Conservation (phyloP, 805 yeast genomes). For the Sungouiella thailandica region DNA sequence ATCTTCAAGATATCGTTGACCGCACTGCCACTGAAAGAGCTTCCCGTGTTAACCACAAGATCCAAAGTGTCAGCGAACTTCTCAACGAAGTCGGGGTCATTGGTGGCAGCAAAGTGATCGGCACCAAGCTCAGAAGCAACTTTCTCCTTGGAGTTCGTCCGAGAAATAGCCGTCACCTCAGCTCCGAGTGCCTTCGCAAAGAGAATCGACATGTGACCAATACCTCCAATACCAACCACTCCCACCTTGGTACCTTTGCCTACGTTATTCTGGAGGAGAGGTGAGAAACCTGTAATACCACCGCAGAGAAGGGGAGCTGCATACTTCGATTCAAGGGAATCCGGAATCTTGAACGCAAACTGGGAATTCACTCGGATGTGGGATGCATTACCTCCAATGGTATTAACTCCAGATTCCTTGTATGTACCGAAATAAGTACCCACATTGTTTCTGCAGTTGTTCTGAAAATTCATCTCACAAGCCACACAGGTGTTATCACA, state of each 20-base stretch:
- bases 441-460: slow-evolving; percentile 11
- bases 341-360: slow-evolving; percentile 16
- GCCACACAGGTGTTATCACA: slow-evolving; percentile 11
- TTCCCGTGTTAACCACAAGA: slow-evolving; percentile 12
- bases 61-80: slow-evolving; percentile 11
- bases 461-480: slow-evolving; percentile 8
- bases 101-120: slow-evolving; percentile 27
- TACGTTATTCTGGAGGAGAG: slow-evolving; percentile 14
- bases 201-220: slow-evolving; percentile 60
- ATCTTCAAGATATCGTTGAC: slow-evolving; percentile 10
- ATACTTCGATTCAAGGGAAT: slow-evolving; percentile 8
- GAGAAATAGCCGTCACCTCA: slow-evolving; percentile 54
- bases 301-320: slow-evolving; percentile 19
- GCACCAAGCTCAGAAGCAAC: slow-evolving; percentile 55
- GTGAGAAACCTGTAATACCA: slow-evolving; percentile 19
- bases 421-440: slow-evolving; percentile 11
- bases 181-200: slow-evolving; percentile 62
- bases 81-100: slow-evolving; percentile 17
- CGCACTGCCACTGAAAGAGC: slow-evolving; percentile 15
- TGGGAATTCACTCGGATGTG: slow-evolving; percentile 13
- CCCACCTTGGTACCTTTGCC: slow-evolving; percentile 43
- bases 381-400: slow-evolving; percentile 15
- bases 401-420: slow-evolving; percentile 9
- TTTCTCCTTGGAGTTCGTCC: slow-evolving; percentile 44
- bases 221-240: slow-evolving; percentile 61